Percentiles rank a stretch among this genome's conserved stretches.
Conservation (phyloP, 805 yeast species). For the Lipomyces yamadae region DNA sequence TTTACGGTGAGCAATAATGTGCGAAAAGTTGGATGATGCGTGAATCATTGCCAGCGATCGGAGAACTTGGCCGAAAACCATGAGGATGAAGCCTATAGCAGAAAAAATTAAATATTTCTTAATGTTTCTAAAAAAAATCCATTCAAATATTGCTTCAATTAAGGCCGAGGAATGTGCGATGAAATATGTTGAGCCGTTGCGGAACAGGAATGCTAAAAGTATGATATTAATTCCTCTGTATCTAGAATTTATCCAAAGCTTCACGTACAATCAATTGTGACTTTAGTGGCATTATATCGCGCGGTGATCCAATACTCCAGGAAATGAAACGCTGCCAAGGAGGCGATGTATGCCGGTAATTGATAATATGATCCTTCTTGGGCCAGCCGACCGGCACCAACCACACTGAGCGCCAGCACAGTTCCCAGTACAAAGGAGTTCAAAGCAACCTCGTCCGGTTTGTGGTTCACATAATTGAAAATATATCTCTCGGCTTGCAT, state of each 20-base stretch:
- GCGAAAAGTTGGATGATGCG: constrained; percentile 86
- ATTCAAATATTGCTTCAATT: constrained; percentile 55
- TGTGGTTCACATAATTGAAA: constrained; percentile 23
- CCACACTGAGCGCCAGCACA: constrained; percentile 33
- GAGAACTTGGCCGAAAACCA: constrained; percentile 65
- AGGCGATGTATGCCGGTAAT: constrained; percentile 56
- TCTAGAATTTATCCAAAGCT: background rate
- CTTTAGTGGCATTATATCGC: constrained; percentile 65
- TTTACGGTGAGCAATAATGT: constrained; percentile 64
- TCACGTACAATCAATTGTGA: constrained; percentile 59
- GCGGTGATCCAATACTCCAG: constrained; percentile 85
- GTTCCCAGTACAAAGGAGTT: constrained; percentile 44
- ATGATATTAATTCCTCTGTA: background rate
- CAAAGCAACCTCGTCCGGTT: constrained; percentile 42
- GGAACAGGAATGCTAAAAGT: constrained; percentile 57
- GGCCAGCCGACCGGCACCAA: constrained; percentile 21
- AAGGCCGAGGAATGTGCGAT: constrained; percentile 63
- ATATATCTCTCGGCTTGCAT: constrained; percentile 1
- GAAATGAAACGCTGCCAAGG: constrained; percentile 71
- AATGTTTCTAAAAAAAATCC: constrained; percentile 46
- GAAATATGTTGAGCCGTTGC: constrained; percentile 64
- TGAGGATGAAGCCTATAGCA: constrained; percentile 54
- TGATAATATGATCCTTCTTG: constrained; percentile 36
- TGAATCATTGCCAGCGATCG: constrained; percentile 84
- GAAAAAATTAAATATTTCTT: constrained; percentile 38